phyloP scores from a whole-genome alignment of 257 asterid species.

The Przewalskia tangutica region DNA sequence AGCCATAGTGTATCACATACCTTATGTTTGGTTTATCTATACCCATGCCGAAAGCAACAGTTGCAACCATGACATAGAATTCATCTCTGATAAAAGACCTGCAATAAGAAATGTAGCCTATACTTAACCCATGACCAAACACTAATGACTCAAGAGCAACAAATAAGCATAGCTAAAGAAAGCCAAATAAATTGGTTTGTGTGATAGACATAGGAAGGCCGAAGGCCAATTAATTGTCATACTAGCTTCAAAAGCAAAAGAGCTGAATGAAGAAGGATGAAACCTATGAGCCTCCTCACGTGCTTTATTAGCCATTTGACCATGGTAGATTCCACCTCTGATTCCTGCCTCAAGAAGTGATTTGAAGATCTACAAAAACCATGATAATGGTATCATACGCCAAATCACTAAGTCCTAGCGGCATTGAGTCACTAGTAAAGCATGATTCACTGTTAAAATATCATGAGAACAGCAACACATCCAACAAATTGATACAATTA shows the following conservation, averaged over 20 bases:
- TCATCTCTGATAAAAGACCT: constrained; percentile 94
- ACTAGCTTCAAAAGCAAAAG: constrained; percentile 1
- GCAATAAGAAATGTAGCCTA: constrained; percentile 9
- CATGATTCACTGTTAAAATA: not conserved
- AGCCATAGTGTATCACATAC: constrained; percentile 85
- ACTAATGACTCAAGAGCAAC: not conserved
- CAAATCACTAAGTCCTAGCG: not conserved
- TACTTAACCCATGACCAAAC: not conserved
- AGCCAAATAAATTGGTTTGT: not conserved
- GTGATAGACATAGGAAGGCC: not conserved
- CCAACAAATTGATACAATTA: not conserved
- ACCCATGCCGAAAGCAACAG: constrained; percentile 98
- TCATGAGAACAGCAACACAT: not conserved
- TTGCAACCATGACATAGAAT: constrained; percentile 86
- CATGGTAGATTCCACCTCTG: constrained; percentile 80
- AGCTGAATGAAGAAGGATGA: not conserved
- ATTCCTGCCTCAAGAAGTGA: constrained; percentile 48
- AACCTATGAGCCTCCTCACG: constrained; percentile 89
- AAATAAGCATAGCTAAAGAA: not conserved
- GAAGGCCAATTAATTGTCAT: not conserved
- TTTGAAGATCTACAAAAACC: constrained; percentile 43
- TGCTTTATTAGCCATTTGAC: constrained; percentile 74
- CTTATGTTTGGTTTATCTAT: constrained; percentile 91
- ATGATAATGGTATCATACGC: constrained; percentile 1
- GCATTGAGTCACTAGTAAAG: not conserved